Percentiles rank a stretch among this genome's conserved stretches.
phyloP scores from a whole-genome alignment of 2,329 filamentous ascomycete genomes.

The Verticillium alfalfae region DNA sequence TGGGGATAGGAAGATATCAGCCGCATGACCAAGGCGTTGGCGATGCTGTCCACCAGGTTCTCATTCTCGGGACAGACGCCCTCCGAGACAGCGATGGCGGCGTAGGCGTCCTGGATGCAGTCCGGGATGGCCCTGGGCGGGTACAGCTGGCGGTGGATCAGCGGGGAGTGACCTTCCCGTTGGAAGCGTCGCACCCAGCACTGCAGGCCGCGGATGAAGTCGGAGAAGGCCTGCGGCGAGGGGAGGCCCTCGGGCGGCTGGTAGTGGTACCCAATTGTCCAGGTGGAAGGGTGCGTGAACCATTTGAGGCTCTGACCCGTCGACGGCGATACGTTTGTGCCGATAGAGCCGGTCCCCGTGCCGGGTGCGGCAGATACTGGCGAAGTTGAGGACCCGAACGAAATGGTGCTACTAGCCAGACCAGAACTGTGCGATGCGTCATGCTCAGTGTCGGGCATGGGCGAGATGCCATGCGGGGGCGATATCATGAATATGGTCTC shows the following conservation, averaged over 20 bases:
- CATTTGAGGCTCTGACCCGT: background rate
- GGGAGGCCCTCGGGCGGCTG: background rate
- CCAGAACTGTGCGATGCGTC: background rate
- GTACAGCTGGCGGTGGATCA: conserved; percentile 17
- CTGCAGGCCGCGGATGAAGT: conserved; percentile 6
- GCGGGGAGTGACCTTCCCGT: conserved; percentile 12
- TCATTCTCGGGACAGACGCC: conserved; percentile 3
- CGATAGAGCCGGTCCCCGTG: background rate
- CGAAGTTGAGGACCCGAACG: background rate
- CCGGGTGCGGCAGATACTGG: background rate
- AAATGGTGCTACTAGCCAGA: background rate
- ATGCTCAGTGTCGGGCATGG: background rate
- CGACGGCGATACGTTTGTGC: background rate
- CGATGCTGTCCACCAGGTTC: conserved; percentile 1
- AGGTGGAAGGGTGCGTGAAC: background rate
- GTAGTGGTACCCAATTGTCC: background rate
- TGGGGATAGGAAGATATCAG: background rate
- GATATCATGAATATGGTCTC: background rate
- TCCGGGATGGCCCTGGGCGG: conserved; percentile 6
- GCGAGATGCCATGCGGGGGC: background rate
- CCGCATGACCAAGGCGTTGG: background rate
- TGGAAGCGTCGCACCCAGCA: conserved; percentile 14
- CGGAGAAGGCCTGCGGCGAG: background rate
- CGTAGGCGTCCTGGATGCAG: conserved; percentile 12
- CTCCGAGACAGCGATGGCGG: conserved; percentile 5